Conservation (phyloP, 495 filamentous ascomycete species). For the Penicillium macrosclerotiorum region DNA sequence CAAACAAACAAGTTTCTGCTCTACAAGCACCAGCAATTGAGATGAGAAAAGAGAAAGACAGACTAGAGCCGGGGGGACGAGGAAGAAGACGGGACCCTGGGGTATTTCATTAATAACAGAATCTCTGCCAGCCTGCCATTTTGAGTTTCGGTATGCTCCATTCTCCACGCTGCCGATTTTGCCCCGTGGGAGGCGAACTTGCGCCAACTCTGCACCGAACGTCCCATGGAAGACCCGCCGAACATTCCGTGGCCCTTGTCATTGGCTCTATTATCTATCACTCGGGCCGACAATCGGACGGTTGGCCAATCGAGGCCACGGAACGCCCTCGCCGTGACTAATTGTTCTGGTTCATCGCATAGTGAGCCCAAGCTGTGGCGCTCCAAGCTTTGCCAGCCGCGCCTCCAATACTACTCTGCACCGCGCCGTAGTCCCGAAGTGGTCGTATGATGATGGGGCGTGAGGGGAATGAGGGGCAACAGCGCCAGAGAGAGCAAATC, state of each 20-base stretch:
- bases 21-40: neutral
- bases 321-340: too few species aligned
- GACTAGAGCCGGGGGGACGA: neutral
- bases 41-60: constrained; percentile 1
- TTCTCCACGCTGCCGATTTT: constrained; percentile 3
- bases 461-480: neutral
- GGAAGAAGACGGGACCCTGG: constrained; percentile 2
- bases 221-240: constrained; percentile 20
- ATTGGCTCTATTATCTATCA: neutral
- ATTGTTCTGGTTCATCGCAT: too few species aligned
- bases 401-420: too few species aligned
- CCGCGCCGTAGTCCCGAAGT: too few species aligned
- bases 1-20: too few species aligned
- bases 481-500: too few species aligned
- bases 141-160: constrained; percentile 6
- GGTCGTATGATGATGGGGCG: constrained; percentile 2
- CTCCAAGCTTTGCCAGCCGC: too few species aligned
- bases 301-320: constrained; percentile 6
- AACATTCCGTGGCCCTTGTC: neutral
- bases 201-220: constrained; percentile 2
- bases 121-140: neutral
- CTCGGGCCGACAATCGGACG: constrained; percentile 15
- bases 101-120: constrained; percentile 8
- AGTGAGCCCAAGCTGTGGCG: neutral
- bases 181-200: constrained; percentile 13